These are phyloP conservation scores for Auricularia sp. DNA, from an alignment of 768 basidiomycete species.

Conservation along the genomic window DNA sequence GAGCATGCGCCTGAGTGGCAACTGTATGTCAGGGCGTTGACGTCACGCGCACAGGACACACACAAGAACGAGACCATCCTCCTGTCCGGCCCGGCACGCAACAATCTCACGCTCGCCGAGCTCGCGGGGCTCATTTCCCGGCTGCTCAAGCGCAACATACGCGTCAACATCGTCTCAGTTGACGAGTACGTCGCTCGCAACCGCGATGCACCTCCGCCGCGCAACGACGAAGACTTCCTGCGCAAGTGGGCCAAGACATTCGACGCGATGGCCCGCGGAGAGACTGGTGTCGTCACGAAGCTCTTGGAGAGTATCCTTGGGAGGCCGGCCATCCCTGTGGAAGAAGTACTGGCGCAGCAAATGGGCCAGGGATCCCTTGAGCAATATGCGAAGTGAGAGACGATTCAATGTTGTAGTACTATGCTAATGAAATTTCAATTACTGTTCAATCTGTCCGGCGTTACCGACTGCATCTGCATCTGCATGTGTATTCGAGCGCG, in stretches of 20 bases:
- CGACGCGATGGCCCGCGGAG: conserved; percentile 19
- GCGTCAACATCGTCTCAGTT: conserved; percentile 11
- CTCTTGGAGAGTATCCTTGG: conserved; percentile 19
- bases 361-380: conserved; percentile 10
- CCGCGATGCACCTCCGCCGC: conserved; percentile 2
- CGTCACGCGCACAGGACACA: conserved; percentile 7
- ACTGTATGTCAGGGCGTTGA: not conserved
- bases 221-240: conserved; percentile 15
- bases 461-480: no score
- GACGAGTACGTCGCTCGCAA: conserved; percentile 17
- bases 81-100: conserved; percentile 15
- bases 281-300: conserved; percentile 19
- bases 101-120: conserved; percentile 16
- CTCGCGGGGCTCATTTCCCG: conserved; percentile 15
- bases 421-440: no score
- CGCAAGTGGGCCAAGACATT: conserved; percentile 22
- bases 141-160: conserved; percentile 12
- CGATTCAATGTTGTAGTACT: no score
- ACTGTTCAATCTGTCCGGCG: no score
- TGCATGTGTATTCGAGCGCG: no score
- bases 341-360: conserved; percentile 12
- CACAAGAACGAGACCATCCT: conserved; percentile 20
- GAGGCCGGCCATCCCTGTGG: conserved; percentile 17
- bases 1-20: not conserved
- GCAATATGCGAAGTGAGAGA: conserved; percentile 12